Base-by-base conservation (phyloP, 2,329 filamentous ascomycete species). In the Talaromyces sp. region DNA sequence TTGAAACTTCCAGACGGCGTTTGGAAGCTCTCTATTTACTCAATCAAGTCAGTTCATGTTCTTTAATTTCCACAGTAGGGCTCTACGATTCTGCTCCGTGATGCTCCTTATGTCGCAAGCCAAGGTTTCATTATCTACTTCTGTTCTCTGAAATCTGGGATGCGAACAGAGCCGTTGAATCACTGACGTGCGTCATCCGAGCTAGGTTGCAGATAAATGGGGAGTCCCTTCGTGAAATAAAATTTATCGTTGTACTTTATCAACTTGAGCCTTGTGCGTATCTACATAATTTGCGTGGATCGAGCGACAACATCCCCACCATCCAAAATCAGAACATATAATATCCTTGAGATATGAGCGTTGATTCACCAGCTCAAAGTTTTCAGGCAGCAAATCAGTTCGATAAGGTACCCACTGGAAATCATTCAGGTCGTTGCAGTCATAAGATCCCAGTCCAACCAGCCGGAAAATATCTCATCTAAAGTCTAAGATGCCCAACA, bases 191-290 rank as follows among this genome's bases (percentile, higher is more conserved):
- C 39, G 22, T 62, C 35, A 54, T 54, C 22, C 24, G 35, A 31
- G 22, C 60, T 54, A 52, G 22, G 47, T 62, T 62, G 54, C 60
- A 62, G 60, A 54, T 31, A 14, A 43, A 47, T 62, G 47, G 60
- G 22, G 33, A 56, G 52, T 37, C 14, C 33, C 33, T 22, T 37
- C 19, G 50, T 13, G n/a, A 37, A 35, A 27, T 27, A 27, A 27
- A 27, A 4, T 7, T 7, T 27, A 31, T 31, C 3, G 27, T 31
- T 31, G 27, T 31, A 31, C 31, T 56, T 56, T 56, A 16, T 37
- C 31, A 9, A 22, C 50, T 13, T 35, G 27, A 54, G 14, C 11
- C 14, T 24, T 2, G 45, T 47, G 9, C 19, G 11, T 37, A 37
- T 37, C 9, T 47, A 47, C 45, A 19, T 24, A 24, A 4, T 11